These are phyloP conservation scores for Moesziomyces antarcticus DNA, from an alignment of 1,284 basidiomycete genomes.

Conservation along the genomic window DNA sequence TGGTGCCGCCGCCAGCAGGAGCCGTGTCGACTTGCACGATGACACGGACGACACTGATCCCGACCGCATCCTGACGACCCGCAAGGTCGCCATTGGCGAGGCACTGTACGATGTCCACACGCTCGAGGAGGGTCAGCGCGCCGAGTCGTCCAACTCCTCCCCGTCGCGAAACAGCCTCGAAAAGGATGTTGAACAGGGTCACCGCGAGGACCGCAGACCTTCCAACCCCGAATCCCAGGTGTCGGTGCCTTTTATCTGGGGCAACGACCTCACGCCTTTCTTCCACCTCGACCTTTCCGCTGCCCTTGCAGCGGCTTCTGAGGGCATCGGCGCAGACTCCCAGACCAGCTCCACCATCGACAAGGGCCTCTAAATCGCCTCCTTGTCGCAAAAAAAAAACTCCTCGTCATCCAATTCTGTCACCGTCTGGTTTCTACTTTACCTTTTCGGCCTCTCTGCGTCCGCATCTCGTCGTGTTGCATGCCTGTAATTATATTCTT, in stretches of 20 bases:
- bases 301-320: slow-evolving; percentile 76
- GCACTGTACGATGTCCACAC: slow-evolving; percentile 26
- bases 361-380: slow-evolving; percentile 4
- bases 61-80: slow-evolving; percentile 57
- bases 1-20: slow-evolving; percentile 54
- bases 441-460: too few species aligned
- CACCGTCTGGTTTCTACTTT: neutral
- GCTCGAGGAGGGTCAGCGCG: slow-evolving; percentile 8
- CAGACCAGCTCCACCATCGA: slow-evolving; percentile 24
- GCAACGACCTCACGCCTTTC: slow-evolving; percentile 75
- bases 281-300: slow-evolving; percentile 85
- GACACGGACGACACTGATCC: slow-evolving; percentile 69
- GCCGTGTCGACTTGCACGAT: slow-evolving; percentile 69
- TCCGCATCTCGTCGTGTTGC: too few species aligned
- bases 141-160: slow-evolving; percentile 5
- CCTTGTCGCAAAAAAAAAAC: neutral
- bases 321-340: slow-evolving; percentile 22
- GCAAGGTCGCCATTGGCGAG: slow-evolving; percentile 29
- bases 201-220: slow-evolving; percentile 3
- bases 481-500: too few species aligned
- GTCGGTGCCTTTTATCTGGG: slow-evolving; percentile 68
- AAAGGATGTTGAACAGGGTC: slow-evolving; percentile 28
- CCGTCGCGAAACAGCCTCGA: slow-evolving; percentile 27
- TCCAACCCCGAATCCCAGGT: slow-evolving; percentile 18
- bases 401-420: neutral